These are phyloP conservation scores for Opeltia flavorubescens DNA, from an alignment of 495 filamentous ascomycete genomes.

Conservation along the genomic window DNA sequence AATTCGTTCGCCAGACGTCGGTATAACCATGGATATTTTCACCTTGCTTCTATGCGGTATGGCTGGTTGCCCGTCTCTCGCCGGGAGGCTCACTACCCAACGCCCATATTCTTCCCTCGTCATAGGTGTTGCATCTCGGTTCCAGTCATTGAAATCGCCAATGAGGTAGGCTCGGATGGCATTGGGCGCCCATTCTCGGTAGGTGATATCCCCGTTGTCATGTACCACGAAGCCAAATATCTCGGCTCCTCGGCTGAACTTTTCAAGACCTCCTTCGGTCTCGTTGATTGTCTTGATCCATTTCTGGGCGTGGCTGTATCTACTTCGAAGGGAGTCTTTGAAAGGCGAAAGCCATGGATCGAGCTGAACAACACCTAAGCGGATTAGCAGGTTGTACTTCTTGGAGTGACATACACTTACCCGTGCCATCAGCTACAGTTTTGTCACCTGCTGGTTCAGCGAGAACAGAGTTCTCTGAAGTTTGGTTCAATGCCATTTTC, in stretches of 20 bases:
- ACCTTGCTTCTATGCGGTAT: conserved; percentile 91
- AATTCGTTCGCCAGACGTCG: conserved; percentile 54
- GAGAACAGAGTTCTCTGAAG: conserved; percentile 13
- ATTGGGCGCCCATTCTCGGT: conserved; percentile 95
- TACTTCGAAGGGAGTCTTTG: conserved; percentile 55
- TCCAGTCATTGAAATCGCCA: conserved; percentile 96
- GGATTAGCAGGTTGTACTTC: conserved; percentile 9
- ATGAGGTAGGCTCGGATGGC: conserved; percentile 73
- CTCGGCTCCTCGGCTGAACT: conserved; percentile 84
- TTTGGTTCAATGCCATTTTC: conserved; percentile 13
- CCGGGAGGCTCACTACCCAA: conserved; percentile 69
- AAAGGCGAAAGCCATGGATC: conserved; percentile 88
- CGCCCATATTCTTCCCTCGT: conserved; percentile 72
- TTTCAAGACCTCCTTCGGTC: conserved; percentile 76
- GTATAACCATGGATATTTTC: conserved; percentile 81
- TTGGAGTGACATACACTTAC: conserved; percentile 15
- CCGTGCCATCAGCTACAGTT: conserved; percentile 36
- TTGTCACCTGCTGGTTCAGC: conserved; percentile 16
- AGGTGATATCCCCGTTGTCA: conserved; percentile 70
- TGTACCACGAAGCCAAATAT: conserved; percentile 68
- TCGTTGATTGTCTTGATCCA: conserved; percentile 79
- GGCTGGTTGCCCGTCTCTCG: conserved; percentile 55
- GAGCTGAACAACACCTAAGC: conserved; percentile 64
- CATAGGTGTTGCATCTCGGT: conserved; percentile 70
- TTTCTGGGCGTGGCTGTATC: conserved; percentile 67